Evolutionary conservation across 1,139 yeast species (phyloP).

Genomic region (Wickerhamiella infanticola): DNA sequence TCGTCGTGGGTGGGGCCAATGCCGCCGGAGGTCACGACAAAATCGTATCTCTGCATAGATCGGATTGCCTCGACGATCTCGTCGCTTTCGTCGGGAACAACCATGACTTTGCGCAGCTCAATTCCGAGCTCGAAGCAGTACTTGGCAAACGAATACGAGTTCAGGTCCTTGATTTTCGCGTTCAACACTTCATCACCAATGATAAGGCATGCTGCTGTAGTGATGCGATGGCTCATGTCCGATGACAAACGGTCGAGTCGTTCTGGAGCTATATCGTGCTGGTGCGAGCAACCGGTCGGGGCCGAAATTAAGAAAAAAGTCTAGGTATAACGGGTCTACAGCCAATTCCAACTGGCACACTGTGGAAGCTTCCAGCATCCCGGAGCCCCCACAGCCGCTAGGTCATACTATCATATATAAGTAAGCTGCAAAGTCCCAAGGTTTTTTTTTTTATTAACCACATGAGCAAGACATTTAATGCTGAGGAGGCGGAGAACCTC

Average conservation of each 20-base stretch:
- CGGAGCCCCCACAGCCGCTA: not conserved
- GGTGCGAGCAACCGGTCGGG: too few relatives aligned
- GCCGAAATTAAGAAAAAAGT: too few relatives aligned
- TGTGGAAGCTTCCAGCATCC: too few relatives aligned
- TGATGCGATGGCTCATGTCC: constrained; percentile 18
- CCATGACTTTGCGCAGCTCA: constrained; percentile 47
- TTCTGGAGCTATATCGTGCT: too few relatives aligned
- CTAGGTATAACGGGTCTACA: too few relatives aligned
- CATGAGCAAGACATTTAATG: constrained; percentile 27
- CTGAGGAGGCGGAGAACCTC: constrained; percentile 44
- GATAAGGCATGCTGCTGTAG: constrained; percentile 33
- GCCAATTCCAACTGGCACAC: too few relatives aligned
- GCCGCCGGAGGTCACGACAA: constrained; percentile 65
- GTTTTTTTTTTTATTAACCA: not conserved
- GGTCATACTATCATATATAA: not conserved
- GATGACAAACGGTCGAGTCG: not conserved
- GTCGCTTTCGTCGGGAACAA: constrained; percentile 58
- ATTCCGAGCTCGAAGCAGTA: constrained; percentile 52
- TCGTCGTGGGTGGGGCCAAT: constrained; percentile 89
- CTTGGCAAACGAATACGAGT: constrained; percentile 55
- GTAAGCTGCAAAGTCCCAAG: not conserved
- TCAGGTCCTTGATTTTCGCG: constrained; percentile 73
- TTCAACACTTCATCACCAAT: constrained; percentile 82
- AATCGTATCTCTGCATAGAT: constrained; percentile 40
- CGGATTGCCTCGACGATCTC: constrained; percentile 46